Percentiles rank a stretch among this genome's conserved stretches.
These are phyloP conservation scores for Plectosphaerella cucumerina DNA, from an alignment of 2,329 filamentous ascomycete genomes.

Conservation along the genomic window DNA sequence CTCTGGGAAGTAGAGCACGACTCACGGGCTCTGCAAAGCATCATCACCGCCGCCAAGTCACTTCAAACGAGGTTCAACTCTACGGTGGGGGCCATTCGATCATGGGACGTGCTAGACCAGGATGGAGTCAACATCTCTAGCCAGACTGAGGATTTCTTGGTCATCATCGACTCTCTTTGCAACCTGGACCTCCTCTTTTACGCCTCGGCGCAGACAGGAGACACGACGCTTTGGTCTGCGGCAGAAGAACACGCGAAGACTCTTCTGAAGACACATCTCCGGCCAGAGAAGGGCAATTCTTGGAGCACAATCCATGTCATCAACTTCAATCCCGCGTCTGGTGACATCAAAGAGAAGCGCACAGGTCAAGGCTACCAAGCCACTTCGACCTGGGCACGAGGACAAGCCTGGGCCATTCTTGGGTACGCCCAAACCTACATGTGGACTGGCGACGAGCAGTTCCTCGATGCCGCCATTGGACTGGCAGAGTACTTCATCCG, in stretches of 20 bases:
- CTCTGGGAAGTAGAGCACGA: conserved; percentile 42
- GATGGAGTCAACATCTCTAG: conserved; percentile 24
- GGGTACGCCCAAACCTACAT: conserved; percentile 45
- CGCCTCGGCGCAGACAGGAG: conserved; percentile 23
- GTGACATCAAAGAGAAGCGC: conserved; percentile 35
- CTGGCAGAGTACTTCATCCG: conserved; percentile 46
- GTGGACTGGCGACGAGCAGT: conserved; percentile 40
- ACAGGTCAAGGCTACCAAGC: conserved; percentile 45
- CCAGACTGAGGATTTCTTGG: conserved; percentile 27
- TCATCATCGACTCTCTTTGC: conserved; percentile 39
- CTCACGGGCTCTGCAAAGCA: conserved; percentile 28
- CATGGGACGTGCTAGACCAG: conserved; percentile 37
- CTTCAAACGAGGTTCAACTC: conserved; percentile 37
- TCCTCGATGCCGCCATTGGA: conserved; percentile 38
- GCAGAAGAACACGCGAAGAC: conserved; percentile 35
- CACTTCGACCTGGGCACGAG: conserved; percentile 45
- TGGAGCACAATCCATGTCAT: conserved; percentile 42
- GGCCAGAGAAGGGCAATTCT: conserved; percentile 23
- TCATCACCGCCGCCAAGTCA: conserved; percentile 38
- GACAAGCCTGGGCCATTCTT: conserved; percentile 47
- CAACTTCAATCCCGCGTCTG: conserved; percentile 40
- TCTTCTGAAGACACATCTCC: conserved; percentile 33
- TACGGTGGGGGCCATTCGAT: conserved; percentile 40
- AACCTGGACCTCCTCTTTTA: conserved; percentile 34
- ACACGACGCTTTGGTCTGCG: conserved; percentile 17